Base-by-base conservation (phyloP, 2,329 filamentous ascomycete genomes). In the Coniochaeta ligniaria region DNA sequence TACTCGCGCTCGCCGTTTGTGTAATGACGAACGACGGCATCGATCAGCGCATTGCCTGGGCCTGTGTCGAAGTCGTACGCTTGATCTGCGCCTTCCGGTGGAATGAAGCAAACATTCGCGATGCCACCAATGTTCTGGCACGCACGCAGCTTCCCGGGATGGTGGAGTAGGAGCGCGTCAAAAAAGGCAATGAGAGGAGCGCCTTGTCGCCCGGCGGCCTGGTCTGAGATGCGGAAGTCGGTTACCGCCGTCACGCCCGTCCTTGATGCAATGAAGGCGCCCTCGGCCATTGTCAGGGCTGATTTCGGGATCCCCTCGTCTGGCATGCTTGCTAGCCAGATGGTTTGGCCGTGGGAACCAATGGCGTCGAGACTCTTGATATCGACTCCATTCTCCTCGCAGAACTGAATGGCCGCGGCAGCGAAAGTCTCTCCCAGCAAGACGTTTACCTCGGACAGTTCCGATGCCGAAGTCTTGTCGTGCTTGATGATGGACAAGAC, bases 81-180 rank as follows among this genome's bases (percentile, higher is more conserved):
- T 22, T 69, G 63, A 54, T 74, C 72, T 16, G 71, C 64, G 33
- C 69, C 69, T 58, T 80, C 75, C 0, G 81, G 77, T 3, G 80
- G 81, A 58, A 85, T 82, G 70, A 86, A 85, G 71, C 80, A 86
- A 26, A 87, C 80, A 64, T 83, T 86, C 33, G 80, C 81, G 47
- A 87, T 84, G 35, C 83, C 83, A 58, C 82, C 82, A 59, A 87
- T 85, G 66, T 86, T 85, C 66, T 86, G 81, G 68, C 83, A 85
- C 2, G 80, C 82, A 28, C 84, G 78, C 8, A 84, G 72, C 69
- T 83, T 84, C 4, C 71, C 80, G 0, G 83, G 79, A 65, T 86
- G 81, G 64, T 82, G 80, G 20, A 87, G 74, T 11, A 85, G 66
- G 4, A 85, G 72, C 0, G 78, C 76, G 64, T 86, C 82, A 65